Evolutionary conservation across 768 basidiomycete species (phyloP), one percentile per base, ranked within the genome.

Genomic region (Hypholoma sublateritium): DNA sequence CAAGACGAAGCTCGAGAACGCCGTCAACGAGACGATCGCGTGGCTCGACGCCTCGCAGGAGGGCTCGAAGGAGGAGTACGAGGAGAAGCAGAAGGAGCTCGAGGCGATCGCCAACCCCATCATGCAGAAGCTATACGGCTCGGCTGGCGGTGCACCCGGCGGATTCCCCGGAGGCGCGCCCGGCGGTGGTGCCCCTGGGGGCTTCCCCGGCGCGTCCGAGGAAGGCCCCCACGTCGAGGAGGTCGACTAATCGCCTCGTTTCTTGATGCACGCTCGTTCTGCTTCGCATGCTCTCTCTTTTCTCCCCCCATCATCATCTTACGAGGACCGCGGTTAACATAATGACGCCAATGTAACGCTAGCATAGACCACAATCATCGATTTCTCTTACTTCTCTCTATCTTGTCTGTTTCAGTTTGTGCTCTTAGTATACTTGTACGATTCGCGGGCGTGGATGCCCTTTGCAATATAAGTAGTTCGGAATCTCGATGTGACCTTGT

Each of bases 51-150:
- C 66, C 56, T 91, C 93, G 37, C 89, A 93, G 69, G 92, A 96
- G 69, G 96, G 84, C 1, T 89, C 89, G 62, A 95, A 93, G 79
- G 92, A 95, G 68, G 95, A 98, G 77, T 95, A 95, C 75, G 91
- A 91, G 72, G 81, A 81, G 67, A 89, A 86, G 77, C 94, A 95
- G 72, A 95, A 95, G 80, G 95, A 97, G 76, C 79, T 98, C 50
- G 95, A 97, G 78, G 75, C 67, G 16, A 69, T 95, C 63, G 91
- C 93, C 65, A 91, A 85, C 72, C 82, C 82, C 59, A 82, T 82
- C 67, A 83, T 83, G 82, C 80, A 82, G 70, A 80, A 84, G 76
- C 81, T 95, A 24, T 95, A 96, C 71, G 86, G 85, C 53, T 79
- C 84, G 62, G 83, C 83, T 55, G 87, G 86, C 60, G 83, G 79